Base-by-base conservation (phyloP, 768 basidiomycete species). In the Phanerodontia chrysosporium region DNA sequence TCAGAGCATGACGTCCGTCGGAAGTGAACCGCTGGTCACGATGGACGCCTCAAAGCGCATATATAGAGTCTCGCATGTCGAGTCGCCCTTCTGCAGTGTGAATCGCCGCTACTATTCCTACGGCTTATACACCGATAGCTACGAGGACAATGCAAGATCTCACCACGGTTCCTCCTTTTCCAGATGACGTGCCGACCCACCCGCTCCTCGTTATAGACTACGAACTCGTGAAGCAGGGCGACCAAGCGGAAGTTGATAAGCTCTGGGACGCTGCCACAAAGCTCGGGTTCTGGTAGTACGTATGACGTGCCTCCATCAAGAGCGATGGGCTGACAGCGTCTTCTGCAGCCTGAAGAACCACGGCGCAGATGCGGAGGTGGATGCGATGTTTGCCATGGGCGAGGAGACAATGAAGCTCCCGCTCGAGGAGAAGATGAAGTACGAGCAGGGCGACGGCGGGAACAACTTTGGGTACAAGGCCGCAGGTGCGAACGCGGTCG, bases 261-360 rank as follows among this genome's bases (percentile, higher is more conserved):
- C 71, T 81, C 28, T 80, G 76, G 75, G 64, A 73, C 18, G 79
- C 79, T 1, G 76, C 77, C 27, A 78, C 75, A 0, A 69, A 69
- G 25, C 67, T 81, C 9, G 36, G 80, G 80, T 81, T 81, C 66
- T 82, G 80, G 75, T 82, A 80, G 76, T 78, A 62, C 66, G 78
- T 75, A n/a, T 24, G 24, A 30, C 25, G 24, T 35, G 10, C 46
- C n/a, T 54, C 7, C 7, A 12, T 28, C 45, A 30, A 2, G 13
- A 28, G 3, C 45, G n/a, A n/a, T 45, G 45, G n/a, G 6, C 8
- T 48, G 18, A 12, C 18, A 42, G 10, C 16, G 18, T 42, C 5
- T 36, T 7, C 36, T 8, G n/a, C 25, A 59, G 58, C 30, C 66
- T 79, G 27, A 75, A 77, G 64, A 76, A 79, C 61, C 76, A 79